phyloP scores from a whole-genome alignment of 2,329 filamentous ascomycete genomes.

The Colletotrichum cordylinicola region DNA sequence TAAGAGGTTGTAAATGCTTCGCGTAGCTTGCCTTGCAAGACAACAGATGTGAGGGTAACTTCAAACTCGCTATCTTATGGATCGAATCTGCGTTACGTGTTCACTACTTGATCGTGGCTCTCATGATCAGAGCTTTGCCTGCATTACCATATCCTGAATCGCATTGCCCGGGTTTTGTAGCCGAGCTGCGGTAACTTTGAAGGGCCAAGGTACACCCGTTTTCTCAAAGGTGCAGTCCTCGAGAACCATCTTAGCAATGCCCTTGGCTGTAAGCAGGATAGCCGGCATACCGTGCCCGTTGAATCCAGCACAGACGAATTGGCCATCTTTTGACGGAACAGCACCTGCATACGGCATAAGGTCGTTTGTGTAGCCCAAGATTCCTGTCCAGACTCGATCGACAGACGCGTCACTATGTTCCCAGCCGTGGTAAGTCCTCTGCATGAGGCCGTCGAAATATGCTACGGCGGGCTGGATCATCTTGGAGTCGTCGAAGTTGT shows the following conservation, averaged over 20 bases:
- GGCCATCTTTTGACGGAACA: background rate
- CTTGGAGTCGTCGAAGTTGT: background rate
- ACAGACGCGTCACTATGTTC: background rate
- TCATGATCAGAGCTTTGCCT: background rate
- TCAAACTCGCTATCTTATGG: no score
- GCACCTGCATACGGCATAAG: background rate
- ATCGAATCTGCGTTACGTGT: background rate
- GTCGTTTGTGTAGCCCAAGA: background rate
- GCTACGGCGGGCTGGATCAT: background rate
- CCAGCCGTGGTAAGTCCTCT: background rate
- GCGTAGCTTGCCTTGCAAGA: no score
- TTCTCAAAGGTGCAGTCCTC: background rate
- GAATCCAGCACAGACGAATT: background rate
- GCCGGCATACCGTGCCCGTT: background rate
- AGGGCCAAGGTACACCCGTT: background rate
- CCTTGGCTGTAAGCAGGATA: background rate
- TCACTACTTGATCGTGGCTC: rapidly evolving
- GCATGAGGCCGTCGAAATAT: background rate
- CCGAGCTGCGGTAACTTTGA: background rate
- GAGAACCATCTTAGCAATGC: background rate
- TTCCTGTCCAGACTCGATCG: background rate
- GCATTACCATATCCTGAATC: background rate
- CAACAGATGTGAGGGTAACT: no score
- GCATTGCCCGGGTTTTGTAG: background rate
- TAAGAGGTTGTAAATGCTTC: no score